Base-by-base conservation (phyloP, 2,329 filamentous ascomycete species). In the Talaromyces sp. region DNA sequence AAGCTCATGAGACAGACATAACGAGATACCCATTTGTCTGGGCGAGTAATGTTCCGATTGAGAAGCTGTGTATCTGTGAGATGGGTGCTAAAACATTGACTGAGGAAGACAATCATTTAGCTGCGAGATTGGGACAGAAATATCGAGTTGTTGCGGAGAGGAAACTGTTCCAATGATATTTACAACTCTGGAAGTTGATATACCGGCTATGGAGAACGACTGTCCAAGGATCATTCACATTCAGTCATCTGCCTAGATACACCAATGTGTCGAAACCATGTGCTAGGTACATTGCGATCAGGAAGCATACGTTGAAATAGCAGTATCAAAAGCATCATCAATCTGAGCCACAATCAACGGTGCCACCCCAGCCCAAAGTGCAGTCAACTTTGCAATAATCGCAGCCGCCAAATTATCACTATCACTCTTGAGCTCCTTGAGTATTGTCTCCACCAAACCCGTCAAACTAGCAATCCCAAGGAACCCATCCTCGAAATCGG, bases 31-130 rank as follows among this genome's bases (percentile, higher is more conserved):
- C 77, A 0, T 88, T 88, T 69, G 76, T 88, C 0, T 97, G 93
- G 92, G 88, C 91, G 70, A 81, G 87, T 63, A 79, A 86, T 60
- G 80, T 94, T 27, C 79, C 81, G 17, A 74, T 97, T n/a, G 87
- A 92, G 65, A 85, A 82, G 66, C 78, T 97, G 47, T 88, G 89
- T 58, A 88, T 97, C 43, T 97, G 92, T 74, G 88, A 87, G 73
- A 97, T 97, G 93, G 92, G 93, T 0, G 92, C 92, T 10, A 90
- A 88, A 81, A 88, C 85, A 70, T 79, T 86, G 31, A 80, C 85
- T 7, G 79, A 84, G 40, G 78, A 78, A 0, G 73, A 72, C 22
- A 71, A 72, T 22, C 65, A 67, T 15, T 72, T 74, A 22, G 81
- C 83, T 1, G 85, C 79, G 15, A 75, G 83, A 1, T 70, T 86